Evolutionary conservation across 768 basidiomycete species (phyloP).

Genomic region (Leccinellum albellum): DNA sequence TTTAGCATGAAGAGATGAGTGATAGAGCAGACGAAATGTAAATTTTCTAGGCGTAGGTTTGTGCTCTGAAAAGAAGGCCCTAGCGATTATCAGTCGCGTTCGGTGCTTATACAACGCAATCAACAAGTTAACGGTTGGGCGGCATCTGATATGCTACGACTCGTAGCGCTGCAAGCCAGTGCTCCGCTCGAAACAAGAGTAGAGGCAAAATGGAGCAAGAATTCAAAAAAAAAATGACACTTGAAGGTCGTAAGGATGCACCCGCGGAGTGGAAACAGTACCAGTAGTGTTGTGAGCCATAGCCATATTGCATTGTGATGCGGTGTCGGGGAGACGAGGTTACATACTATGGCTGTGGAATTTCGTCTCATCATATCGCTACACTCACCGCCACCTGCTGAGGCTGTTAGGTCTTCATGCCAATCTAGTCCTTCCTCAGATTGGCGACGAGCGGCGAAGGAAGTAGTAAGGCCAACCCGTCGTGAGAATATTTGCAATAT

Average conservation of each 20-base stretch:
- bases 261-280: background rate
- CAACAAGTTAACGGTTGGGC: background rate
- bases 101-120: background rate
- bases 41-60: background rate
- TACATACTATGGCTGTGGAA: background rate
- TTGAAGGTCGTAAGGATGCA: background rate
- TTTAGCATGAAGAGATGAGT: background rate
- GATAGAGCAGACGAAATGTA: background rate
- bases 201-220: background rate
- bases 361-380: background rate
- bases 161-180: background rate
- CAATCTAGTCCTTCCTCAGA: background rate
- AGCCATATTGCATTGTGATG: background rate
- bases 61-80: background rate
- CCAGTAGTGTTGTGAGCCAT: background rate
- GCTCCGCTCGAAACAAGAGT: no score
- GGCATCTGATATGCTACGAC: background rate
- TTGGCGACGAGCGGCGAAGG: background rate
- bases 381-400: background rate
- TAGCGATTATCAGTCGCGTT: background rate
- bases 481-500: no score
- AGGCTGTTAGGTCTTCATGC: background rate
- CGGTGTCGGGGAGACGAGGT: background rate
- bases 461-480: no score
- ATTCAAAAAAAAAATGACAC: no score